A percentile compares a stretch with the other conserved stretches of the same genome.
These are phyloP conservation scores for Excoecaria agallocha DNA, from an alignment of 345 rosid species.

Conservation along the genomic window DNA sequence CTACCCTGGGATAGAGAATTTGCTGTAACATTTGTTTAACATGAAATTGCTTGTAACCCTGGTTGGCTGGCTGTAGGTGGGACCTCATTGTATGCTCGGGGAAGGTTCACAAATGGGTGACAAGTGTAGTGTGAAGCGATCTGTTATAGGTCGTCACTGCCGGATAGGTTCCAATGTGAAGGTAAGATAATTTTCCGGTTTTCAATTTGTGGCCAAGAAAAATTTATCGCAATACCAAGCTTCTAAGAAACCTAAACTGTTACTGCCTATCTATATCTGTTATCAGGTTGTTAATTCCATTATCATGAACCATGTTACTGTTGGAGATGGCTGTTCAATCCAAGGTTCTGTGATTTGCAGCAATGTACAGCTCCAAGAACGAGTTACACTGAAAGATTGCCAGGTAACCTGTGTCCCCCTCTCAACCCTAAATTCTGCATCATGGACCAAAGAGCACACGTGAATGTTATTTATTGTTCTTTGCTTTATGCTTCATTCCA, in stretches of 20 bases:
- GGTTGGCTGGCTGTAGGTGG: slow-evolving; percentile 54
- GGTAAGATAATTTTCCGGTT: slow-evolving; percentile 41
- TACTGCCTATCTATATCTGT: slow-evolving; percentile 4
- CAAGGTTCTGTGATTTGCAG: slow-evolving; percentile 93
- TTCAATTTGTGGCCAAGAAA: not conserved
- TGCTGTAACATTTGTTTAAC: not conserved
- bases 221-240: not conserved
- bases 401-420: slow-evolving; percentile 47
- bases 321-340: slow-evolving; percentile 89
- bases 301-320: slow-evolving; percentile 82
- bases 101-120: slow-evolving; percentile 97
- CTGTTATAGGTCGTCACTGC: slow-evolving; percentile 94
- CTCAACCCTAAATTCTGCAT: not conserved
- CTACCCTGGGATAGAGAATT: not conserved
- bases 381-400: slow-evolving; percentile 74
- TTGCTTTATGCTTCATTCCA: slow-evolving; percentile 17
- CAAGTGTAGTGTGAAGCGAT: slow-evolving; percentile 93
- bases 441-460: not conserved
- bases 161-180: slow-evolving; percentile 94
- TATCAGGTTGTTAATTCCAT: slow-evolving; percentile 84
- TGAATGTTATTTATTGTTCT: not conserved
- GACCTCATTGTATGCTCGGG: slow-evolving; percentile 87
- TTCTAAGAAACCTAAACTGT: not conserved
- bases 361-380: slow-evolving; percentile 91
- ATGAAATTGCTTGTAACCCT: slow-evolving; percentile 1